phyloP scores from a whole-genome alignment of 129 eudicot genomes.

The Arctium lappa region DNA sequence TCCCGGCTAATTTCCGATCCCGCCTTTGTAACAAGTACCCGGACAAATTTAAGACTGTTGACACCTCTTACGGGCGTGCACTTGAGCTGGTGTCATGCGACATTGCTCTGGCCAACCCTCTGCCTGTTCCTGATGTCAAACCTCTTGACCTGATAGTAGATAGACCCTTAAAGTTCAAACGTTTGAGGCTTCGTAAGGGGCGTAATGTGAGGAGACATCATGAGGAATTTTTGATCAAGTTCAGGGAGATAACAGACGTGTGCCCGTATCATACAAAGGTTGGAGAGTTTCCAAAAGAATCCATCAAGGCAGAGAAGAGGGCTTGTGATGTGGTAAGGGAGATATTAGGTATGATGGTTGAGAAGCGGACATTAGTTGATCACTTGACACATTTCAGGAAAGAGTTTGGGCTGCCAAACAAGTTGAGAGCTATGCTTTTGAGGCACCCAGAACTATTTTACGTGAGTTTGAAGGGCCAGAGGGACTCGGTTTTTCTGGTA shows the following conservation, averaged over 20 bases:
- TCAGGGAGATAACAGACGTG: slow-evolving; percentile 55
- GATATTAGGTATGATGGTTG: slow-evolving; percentile 80
- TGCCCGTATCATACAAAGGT: slow-evolving; percentile 71
- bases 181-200: slow-evolving; percentile 76
- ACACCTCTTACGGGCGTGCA: slow-evolving; percentile 93
- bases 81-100: slow-evolving; percentile 90
- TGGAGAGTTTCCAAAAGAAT: slow-evolving; percentile 56
- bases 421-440: slow-evolving; percentile 74
- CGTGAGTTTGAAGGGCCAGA: slow-evolving; percentile 76
- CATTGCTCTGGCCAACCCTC: slow-evolving; percentile 44
- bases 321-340: slow-evolving; percentile 96
- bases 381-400: slow-evolving; percentile 88
- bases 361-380: slow-evolving; percentile 83
- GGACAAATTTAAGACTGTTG: slow-evolving; percentile 62
- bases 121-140: slow-evolving; percentile 42
- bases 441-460: slow-evolving; percentile 96
- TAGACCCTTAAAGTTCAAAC: slow-evolving; percentile 85
- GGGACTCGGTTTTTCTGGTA: slow-evolving; percentile 87
- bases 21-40: slow-evolving; percentile 79
- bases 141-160: slow-evolving; percentile 68
- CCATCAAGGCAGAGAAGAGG: slow-evolving; percentile 75
- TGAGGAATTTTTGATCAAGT: slow-evolving; percentile 61
- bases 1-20: slow-evolving; percentile 75
- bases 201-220: slow-evolving; percentile 64
- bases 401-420: slow-evolving; percentile 90